These are phyloP conservation scores for Canariomyces notabilis DNA, from an alignment of 2,329 filamentous ascomycete genomes.

Conservation along the genomic window DNA sequence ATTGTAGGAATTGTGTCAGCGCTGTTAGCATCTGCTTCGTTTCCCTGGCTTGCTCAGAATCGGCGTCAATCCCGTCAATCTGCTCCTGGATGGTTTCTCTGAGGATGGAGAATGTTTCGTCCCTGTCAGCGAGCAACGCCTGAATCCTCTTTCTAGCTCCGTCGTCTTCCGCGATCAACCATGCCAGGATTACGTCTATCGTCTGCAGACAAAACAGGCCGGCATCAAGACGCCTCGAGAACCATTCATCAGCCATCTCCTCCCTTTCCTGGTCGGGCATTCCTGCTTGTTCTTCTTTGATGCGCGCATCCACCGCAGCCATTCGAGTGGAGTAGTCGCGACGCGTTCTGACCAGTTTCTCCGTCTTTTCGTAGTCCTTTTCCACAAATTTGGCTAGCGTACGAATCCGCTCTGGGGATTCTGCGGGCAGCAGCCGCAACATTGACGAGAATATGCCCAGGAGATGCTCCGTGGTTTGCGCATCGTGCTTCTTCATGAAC, in stretches of 20 bases:
- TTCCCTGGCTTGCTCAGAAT: slow-evolving; percentile 56
- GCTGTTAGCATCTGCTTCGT: slow-evolving; percentile 51
- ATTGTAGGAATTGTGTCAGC: slow-evolving; percentile 45
- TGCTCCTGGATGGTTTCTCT: slow-evolving; percentile 62
- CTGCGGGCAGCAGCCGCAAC: slow-evolving; percentile 70
- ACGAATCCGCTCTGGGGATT: slow-evolving; percentile 74
- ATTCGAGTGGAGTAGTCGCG: slow-evolving; percentile 64
- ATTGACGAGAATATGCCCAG: slow-evolving; percentile 80
- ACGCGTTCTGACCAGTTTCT: slow-evolving; percentile 65
- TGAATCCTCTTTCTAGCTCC: slow-evolving; percentile 64
- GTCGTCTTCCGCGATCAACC: slow-evolving; percentile 84
- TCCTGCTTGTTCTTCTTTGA: slow-evolving; percentile 39
- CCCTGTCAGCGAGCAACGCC: slow-evolving; percentile 59
- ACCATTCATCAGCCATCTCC: slow-evolving; percentile 65
- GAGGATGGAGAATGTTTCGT: slow-evolving; percentile 60
- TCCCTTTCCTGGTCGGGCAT: slow-evolving; percentile 53
- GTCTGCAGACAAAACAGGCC: slow-evolving; percentile 80
- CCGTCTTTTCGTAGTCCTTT: slow-evolving; percentile 83
- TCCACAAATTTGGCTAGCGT: slow-evolving; percentile 92
- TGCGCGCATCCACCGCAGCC: slow-evolving; percentile 56
- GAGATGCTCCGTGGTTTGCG: slow-evolving; percentile 70
- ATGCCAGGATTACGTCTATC: slow-evolving; percentile 79
- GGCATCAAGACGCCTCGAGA: slow-evolving; percentile 72
- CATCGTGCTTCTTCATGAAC: slow-evolving; percentile 77
- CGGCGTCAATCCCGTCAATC: slow-evolving; percentile 41